phyloP scores from a whole-genome alignment of 1,284 basidiomycete genomes.

The Tranzscheliella williamsii region DNA sequence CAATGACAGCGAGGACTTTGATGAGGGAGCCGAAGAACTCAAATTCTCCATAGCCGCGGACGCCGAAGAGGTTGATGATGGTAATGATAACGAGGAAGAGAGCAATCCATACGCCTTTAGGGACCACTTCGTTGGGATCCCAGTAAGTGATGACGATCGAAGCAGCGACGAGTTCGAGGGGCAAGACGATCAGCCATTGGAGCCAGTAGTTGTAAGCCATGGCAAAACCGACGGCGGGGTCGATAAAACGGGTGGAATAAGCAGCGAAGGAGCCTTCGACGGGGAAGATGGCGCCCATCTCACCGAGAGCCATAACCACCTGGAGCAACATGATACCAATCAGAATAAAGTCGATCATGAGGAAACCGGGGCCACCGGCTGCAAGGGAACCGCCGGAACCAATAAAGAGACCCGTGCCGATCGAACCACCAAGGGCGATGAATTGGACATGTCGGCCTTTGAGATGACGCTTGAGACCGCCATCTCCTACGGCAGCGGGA shows the following conservation, averaged over 20 bases:
- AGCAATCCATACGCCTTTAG: conserved; percentile 50
- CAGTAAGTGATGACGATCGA: conserved; percentile 55
- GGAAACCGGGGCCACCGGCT: conserved; percentile 65
- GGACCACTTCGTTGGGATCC: conserved; percentile 40
- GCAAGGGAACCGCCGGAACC: conserved; percentile 64
- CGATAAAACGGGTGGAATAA: conserved; percentile 58
- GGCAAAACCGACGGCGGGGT: conserved; percentile 55
- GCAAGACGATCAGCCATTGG: conserved; percentile 56
- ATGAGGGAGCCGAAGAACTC: conserved; percentile 52
- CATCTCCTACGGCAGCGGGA: conserved; percentile 9
- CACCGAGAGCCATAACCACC: conserved; percentile 61
- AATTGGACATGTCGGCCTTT: conserved; percentile 54
- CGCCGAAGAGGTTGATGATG: conserved; percentile 57
- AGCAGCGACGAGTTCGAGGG: conserved; percentile 54
- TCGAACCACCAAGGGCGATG: conserved; percentile 59
- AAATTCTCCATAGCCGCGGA: conserved; percentile 56
- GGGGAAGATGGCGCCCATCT: conserved; percentile 53
- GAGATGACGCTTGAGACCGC: conserved; percentile 49
- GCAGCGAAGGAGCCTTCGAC: conserved; percentile 57
- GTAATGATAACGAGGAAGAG: conserved; percentile 47
- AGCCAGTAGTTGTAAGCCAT: conserved; percentile 59
- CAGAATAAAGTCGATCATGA: conserved; percentile 56
- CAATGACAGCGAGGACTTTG: conserved; percentile 56
- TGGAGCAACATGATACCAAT: conserved; percentile 60
- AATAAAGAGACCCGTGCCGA: conserved; percentile 65